Conservation (phyloP, 768 basidiomycete species). For the Sarcodon sp. region DNA sequence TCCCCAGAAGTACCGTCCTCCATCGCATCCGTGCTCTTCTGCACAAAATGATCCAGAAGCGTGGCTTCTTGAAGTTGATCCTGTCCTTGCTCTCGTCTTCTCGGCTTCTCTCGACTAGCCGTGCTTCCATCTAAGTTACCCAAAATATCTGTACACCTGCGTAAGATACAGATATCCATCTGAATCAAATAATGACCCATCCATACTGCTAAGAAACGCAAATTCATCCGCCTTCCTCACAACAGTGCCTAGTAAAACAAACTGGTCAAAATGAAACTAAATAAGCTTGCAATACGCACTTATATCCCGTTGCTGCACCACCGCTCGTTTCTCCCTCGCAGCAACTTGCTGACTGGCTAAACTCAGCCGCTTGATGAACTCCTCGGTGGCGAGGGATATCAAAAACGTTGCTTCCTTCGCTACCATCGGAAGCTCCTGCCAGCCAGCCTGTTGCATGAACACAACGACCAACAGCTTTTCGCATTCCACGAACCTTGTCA, state of each 20-base stretch:
- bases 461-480: neutral
- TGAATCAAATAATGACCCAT: neutral
- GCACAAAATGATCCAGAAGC: slow-evolving; percentile 37
- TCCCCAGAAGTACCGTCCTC: slow-evolving; percentile 13
- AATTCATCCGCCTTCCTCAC: slow-evolving; percentile 64
- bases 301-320: slow-evolving; percentile 69
- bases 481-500: slow-evolving; percentile 44
- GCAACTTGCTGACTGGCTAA: slow-evolving; percentile 64
- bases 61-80: slow-evolving; percentile 19
- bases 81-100: slow-evolving; percentile 8
- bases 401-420: slow-evolving; percentile 70
- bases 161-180: neutral
- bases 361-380: slow-evolving; percentile 68
- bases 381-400: slow-evolving; percentile 77
- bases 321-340: slow-evolving; percentile 56
- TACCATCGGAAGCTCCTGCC: slow-evolving; percentile 62
- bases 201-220: slow-evolving; percentile 61
- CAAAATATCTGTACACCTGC: slow-evolving; percentile 51
- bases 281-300: slow-evolving; percentile 30
- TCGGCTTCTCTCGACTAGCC: slow-evolving; percentile 25
- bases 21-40: slow-evolving; percentile 11
- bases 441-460: neutral
- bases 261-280: neutral
- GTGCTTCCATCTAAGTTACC: slow-evolving; percentile 28
- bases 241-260: slow-evolving; percentile 33